Percentiles rank a stretch among this genome's conserved stretches.
Evolutionary conservation across 306 rosid genomes (phyloP).

Genomic region (Glycine soja): DNA sequence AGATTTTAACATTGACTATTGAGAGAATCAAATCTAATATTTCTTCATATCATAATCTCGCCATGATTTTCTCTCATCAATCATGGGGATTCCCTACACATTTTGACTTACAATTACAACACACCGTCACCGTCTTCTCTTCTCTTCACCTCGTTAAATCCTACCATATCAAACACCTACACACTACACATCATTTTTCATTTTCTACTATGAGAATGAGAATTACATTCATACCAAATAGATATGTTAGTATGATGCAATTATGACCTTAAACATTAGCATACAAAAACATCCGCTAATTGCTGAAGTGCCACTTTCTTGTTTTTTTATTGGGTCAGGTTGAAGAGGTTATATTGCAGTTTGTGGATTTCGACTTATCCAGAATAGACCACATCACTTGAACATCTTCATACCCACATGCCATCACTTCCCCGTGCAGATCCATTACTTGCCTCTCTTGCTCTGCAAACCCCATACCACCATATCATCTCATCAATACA

Average conservation of each 20-base stretch:
- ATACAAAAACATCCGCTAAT: slow-evolving; percentile 53
- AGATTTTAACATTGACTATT: background rate
- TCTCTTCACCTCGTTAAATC: no score
- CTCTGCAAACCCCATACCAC: slow-evolving; percentile 47
- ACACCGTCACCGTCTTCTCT: slow-evolving; percentile 20
- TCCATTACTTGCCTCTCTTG: slow-evolving; percentile 67
- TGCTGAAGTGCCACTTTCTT: background rate
- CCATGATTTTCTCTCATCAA: slow-evolving; percentile 55
- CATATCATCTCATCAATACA: no score
- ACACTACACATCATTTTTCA: background rate
- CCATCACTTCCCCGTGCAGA: slow-evolving; percentile 96
- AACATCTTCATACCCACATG: slow-evolving; percentile 93
- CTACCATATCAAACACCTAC: no score
- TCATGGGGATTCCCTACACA: slow-evolving; percentile 76
- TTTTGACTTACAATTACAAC: slow-evolving; percentile 3
- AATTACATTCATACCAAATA: no score
- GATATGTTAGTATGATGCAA: no score
- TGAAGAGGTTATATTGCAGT: slow-evolving; percentile 64
- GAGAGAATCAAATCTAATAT: background rate
- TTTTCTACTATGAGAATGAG: no score
- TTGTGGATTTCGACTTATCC: slow-evolving; percentile 78
- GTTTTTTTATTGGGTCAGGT: background rate
- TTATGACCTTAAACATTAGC: slow-evolving; percentile 43
- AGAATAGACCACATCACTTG: slow-evolving; percentile 98
- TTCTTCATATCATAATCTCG: slow-evolving; percentile 55